Conservation (phyloP, 257 asterid genomes). For the Coffea canephora region DNA sequence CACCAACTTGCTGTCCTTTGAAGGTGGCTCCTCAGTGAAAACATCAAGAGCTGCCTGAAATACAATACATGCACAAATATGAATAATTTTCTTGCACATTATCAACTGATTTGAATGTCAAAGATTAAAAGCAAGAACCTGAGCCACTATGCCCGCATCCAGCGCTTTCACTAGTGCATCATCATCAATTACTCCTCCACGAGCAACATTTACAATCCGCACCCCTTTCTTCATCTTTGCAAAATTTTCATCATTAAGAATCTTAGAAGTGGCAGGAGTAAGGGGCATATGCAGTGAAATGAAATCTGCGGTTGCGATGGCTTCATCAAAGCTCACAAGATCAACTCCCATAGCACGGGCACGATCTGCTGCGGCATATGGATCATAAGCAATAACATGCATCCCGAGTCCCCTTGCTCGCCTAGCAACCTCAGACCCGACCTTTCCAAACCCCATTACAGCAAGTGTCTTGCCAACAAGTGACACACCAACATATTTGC, state of each 20-base stretch:
- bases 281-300: constrained; percentile 97
- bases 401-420: constrained; percentile 95
- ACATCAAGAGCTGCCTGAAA: constrained; percentile 98
- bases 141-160: constrained; percentile 89
- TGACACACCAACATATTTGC: constrained; percentile 89
- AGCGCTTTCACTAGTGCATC: constrained; percentile 86
- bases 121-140: constrained; percentile 42
- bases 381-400: constrained; percentile 94
- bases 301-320: constrained; percentile 74
- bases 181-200: constrained; percentile 97
- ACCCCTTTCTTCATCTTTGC: constrained; percentile 96
- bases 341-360: constrained; percentile 91
- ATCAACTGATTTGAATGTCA: background rate
- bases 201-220: constrained; percentile 86
- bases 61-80: background rate
- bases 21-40: constrained; percentile 89
- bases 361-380: constrained; percentile 92
- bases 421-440: constrained; percentile 96
- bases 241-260: constrained; percentile 77
- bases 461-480: constrained; percentile 93
- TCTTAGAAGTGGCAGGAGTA: constrained; percentile 67
- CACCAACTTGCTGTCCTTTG: constrained; percentile 78
- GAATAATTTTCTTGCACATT: background rate
- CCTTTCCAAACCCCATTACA: constrained; percentile 98
- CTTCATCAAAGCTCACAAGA: constrained; percentile 87